Conservation (phyloP, 495 filamentous ascomycete genomes). For the Annulohypoxylon maeteangense region DNA sequence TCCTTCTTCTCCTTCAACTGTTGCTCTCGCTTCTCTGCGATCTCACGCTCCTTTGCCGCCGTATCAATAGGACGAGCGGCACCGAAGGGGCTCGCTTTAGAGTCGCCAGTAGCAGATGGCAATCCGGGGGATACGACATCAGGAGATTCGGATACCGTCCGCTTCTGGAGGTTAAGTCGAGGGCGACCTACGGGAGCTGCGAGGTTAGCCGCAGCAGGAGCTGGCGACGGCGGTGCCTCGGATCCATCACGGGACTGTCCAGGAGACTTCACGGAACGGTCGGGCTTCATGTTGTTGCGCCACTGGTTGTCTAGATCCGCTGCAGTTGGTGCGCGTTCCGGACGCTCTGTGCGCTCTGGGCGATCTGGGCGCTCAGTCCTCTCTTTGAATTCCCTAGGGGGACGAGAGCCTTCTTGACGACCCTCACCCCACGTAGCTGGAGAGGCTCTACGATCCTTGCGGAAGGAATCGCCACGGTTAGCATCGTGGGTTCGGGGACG, state of each 20-base stretch:
- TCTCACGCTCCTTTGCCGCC: slow-evolving; percentile 82
- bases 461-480: slow-evolving; percentile 55
- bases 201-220: slow-evolving; percentile 56
- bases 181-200: slow-evolving; percentile 71
- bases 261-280: slow-evolving; percentile 62
- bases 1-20: slow-evolving; percentile 84
- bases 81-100: slow-evolving; percentile 92
- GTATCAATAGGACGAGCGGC: slow-evolving; percentile 91
- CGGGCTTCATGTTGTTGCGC: slow-evolving; percentile 84
- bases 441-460: slow-evolving; percentile 71
- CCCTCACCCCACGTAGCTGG: slow-evolving; percentile 88
- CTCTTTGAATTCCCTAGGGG: slow-evolving; percentile 82
- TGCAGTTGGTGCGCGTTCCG: slow-evolving; percentile 81
- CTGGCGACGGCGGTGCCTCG: slow-evolving; percentile 77
- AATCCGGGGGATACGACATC: slow-evolving; percentile 61
- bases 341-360: slow-evolving; percentile 78
- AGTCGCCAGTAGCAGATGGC: slow-evolving; percentile 62
- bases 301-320: slow-evolving; percentile 89
- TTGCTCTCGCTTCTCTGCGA: slow-evolving; percentile 85
- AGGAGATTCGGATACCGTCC: slow-evolving; percentile 80
- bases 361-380: slow-evolving; percentile 77
- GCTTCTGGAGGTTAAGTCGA: slow-evolving; percentile 84
- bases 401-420: slow-evolving; percentile 81
- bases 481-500: slow-evolving; percentile 75
- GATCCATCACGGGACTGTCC: slow-evolving; percentile 63